Base-by-base conservation (phyloP, 495 filamentous ascomycete genomes). In the Xanthoparmelia taractica region DNA sequence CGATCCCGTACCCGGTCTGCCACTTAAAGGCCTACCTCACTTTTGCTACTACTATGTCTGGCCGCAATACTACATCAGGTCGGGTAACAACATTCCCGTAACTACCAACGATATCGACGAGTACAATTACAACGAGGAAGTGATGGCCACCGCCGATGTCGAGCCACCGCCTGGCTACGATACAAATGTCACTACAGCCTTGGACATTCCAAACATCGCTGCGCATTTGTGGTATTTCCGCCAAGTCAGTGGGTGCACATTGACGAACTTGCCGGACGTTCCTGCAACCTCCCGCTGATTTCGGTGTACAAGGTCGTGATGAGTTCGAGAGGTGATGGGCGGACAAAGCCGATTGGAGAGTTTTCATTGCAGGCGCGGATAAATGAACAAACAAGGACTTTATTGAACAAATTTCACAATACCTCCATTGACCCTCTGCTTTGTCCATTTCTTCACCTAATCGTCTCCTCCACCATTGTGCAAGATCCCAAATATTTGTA, bases 141-240 rank as follows among this genome's bases (percentile, higher is more conserved):
- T 31, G 23, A 52, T 52, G 48, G 48, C 48, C 27, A 52, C 25
- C 12, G 13, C 15, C 27, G 48, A 31, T 31, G 25, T 52, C 25
- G 48, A 52, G 25, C 27, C 48, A 52, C 25, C 48, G 12, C 12
- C 48, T 10, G 48, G 48, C 27, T 52, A 5, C 27, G 48, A 52
- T 52, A 52, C 48, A 1, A n/a, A 52, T 31, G 48, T 52, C 8
- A 29, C 48, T 6, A 52, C 48, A 25, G 48, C 27, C 17, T 29
- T 52, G 48, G 48, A 52, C 27, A 31, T 52, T 31, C 48, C 48
- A 6, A 52, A 52, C 17, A 25, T 52, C 10, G 25, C 11, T 13
- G 48, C 48, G 48, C 48, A 52, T 52, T 31, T 52, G 27, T 31
- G 48, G 27, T 52, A 52, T 52, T 52, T 52, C 27, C 48, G 48